Evolutionary conservation across 371 early-diverging fungal species (phyloP).

Genomic region (Mucor circinelloides): DNA sequence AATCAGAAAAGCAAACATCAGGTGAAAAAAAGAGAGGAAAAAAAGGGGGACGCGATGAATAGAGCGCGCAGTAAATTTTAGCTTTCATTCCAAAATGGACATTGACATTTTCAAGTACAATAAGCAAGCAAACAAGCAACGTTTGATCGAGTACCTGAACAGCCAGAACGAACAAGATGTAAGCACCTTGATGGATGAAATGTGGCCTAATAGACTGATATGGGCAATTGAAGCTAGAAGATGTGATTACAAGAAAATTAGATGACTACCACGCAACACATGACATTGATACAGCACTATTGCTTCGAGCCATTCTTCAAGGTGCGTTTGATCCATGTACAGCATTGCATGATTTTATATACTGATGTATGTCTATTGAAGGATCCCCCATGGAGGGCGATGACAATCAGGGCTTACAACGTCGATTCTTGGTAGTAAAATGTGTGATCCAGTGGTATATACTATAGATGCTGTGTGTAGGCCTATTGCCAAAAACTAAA

Average conservation of each 20-base stretch:
- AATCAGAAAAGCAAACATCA: background rate
- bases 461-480: background rate
- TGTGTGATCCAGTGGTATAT: conserved; percentile 42
- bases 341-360: background rate
- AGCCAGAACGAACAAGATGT: conserved; percentile 8
- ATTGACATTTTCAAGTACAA: conserved; percentile 25
- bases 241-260: conserved; percentile 12
- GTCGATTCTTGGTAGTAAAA: conserved; percentile 38
- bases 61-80: background rate
- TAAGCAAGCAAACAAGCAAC: conserved; percentile 19
- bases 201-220: background rate
- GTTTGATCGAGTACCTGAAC: conserved; percentile 19
- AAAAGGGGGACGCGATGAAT: background rate
- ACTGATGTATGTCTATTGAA: conserved; percentile 26
- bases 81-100: conserved; percentile 20
- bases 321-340: conserved; percentile 23
- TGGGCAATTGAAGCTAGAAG: background rate
- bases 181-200: background rate
- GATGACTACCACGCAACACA: conserved; percentile 15
- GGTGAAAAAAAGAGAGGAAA: background rate
- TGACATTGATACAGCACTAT: conserved; percentile 39
- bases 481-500: background rate
- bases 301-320: conserved; percentile 47
- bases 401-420: conserved; percentile 16
- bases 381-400: conserved; percentile 44